Percentiles rank a stretch among this genome's conserved stretches.
Evolutionary conservation across 1,284 basidiomycete genomes (phyloP).

Genomic region (Apiotrichum veenhuisii): DNA sequence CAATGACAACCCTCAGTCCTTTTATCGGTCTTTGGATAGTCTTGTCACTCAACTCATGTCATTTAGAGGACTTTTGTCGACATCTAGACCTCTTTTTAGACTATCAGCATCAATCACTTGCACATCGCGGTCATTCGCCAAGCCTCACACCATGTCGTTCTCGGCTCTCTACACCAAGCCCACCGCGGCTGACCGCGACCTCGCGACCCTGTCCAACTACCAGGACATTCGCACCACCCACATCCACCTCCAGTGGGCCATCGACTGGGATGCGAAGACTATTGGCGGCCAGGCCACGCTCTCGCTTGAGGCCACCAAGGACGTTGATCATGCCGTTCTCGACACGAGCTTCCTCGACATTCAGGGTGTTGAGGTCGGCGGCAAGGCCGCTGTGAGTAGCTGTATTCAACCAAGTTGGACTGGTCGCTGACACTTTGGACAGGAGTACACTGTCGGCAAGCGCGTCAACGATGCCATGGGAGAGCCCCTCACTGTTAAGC

Average conservation of each 20-base stretch:
- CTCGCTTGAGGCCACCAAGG: constrained; percentile 53
- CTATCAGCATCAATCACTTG: neutral
- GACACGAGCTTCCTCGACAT: constrained; percentile 76
- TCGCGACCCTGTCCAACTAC: constrained; percentile 77
- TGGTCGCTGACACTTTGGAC: constrained; percentile 24
- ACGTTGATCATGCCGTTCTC: constrained; percentile 67
- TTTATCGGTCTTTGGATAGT: too few relatives aligned
- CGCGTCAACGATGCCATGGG: constrained; percentile 47
- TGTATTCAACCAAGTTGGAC: neutral
- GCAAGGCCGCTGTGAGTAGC: constrained; percentile 53
- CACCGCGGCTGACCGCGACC: constrained; percentile 53
- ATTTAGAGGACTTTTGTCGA: neutral
- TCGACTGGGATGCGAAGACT: constrained; percentile 69
- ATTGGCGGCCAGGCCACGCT: constrained; percentile 71
- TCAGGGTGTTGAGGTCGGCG: constrained; percentile 57
- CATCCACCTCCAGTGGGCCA: constrained; percentile 71
- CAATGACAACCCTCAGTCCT: neutral
- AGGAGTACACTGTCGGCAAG: constrained; percentile 58
- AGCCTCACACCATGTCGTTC: constrained; percentile 29
- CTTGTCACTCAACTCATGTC: neutral
- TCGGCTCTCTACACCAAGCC: constrained; percentile 21
- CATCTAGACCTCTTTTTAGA: neutral
- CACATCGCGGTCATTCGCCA: neutral
- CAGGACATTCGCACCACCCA: constrained; percentile 63
- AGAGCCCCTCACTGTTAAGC: constrained; percentile 44